phyloP scores from a whole-genome alignment of 2,329 filamentous ascomycete species.

The Apiospora rasikravindrae region DNA sequence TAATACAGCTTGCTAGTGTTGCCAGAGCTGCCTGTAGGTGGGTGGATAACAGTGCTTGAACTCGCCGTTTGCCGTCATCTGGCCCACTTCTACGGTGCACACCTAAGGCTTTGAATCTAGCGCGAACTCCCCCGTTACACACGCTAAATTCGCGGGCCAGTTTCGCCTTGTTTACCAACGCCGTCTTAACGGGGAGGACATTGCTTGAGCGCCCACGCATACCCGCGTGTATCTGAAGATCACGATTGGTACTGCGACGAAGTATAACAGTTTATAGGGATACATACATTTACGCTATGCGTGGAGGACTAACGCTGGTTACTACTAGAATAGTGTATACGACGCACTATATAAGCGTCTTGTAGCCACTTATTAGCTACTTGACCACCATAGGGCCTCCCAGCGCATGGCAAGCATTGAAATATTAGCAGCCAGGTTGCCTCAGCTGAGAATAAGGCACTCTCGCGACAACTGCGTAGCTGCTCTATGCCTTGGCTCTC shows the following conservation, averaged over 20 bases:
- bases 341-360: not conserved
- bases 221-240: not conserved
- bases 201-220: not conserved
- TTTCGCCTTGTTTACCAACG: not conserved
- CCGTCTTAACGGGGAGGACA: not conserved
- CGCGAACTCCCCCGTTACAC: not conserved
- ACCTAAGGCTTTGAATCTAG: not conserved
- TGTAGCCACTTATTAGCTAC: not conserved
- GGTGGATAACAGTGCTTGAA: slow-evolving; percentile 2
- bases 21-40: not conserved
- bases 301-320: not conserved
- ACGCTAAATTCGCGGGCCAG: not conserved
- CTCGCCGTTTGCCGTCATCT: not conserved
- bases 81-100: not conserved
- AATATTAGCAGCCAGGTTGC: not conserved
- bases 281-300: not conserved
- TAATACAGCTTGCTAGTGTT: slow-evolving; percentile 1
- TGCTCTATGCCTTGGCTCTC: not conserved
- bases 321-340: not conserved
- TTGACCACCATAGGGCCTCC: not conserved
- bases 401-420: not conserved
- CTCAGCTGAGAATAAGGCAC: not conserved
- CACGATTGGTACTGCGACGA: not conserved
- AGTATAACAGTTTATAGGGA: not conserved
- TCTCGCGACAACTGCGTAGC: not conserved